Base-by-base conservation (phyloP, 805 yeast species). In the Kazachstania bromeliacearum region DNA sequence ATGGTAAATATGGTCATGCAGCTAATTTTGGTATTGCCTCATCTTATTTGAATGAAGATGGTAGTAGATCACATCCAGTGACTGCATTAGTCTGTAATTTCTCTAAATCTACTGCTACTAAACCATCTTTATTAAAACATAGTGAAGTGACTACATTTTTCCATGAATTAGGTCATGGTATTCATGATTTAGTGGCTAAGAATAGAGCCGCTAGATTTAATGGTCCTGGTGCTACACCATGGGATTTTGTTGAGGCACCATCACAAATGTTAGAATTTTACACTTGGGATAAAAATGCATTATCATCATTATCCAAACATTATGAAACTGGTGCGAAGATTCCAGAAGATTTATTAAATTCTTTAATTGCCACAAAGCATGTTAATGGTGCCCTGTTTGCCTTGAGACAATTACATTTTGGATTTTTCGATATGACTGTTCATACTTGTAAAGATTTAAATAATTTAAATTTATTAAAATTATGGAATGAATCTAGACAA, bases 191-290 rank as follows among this genome's bases (percentile, higher is more conserved):
- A 33, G 68, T 84, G 37, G 83, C 88, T 8, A 65, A 70, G 42
- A 79, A 88, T 19, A 64, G 63, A 39, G 76, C 71, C 45, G 68
- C 80, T 2, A 68, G 79, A 43, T 84, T 83, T 60, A 80, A 75
- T 51, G 94, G 94, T 16, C 65, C 68, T 15, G 78, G 88, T 21
- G 66, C 72, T 27, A 89, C 82, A 31, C 75, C 81, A 26, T 70
- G 92, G 71, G 95, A 85, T 61, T 85, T 85, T 61, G 94, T 85
- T 34, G 95, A 85, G 60, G 84, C 89, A 40, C 95, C 95, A 19
- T 84, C 94, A 1, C 95, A 85, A 63, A 74, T 85, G 77, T 66
- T 85, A 48, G 95, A 85, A 59, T 81, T 75, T 57, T 85, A 92
- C 85, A 79, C 88, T 26, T 85, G 95, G 94, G 71, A 78, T 36